Evolutionary conservation across 73 alveolate species (phyloP), one percentile per base, ranked within the genome.

Genomic region (Halteria grandinella): DNA sequence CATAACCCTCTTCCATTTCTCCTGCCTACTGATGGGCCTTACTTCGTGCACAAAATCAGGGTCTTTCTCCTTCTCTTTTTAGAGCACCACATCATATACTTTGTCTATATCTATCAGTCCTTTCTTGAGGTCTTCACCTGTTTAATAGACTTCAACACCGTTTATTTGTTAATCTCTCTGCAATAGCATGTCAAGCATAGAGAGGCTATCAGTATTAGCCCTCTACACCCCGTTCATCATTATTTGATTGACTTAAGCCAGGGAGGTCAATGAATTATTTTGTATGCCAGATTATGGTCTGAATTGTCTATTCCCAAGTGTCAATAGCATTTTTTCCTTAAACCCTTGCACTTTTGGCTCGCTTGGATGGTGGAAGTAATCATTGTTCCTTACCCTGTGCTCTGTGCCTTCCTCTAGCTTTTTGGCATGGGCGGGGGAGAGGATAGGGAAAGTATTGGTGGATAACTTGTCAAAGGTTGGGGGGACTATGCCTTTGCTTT

Each of bases 261-360:
- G n/a, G 21, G 6, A 48, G 59, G 6, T 8, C 21, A 15, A 48
- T 48, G n/a, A 8, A 14, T 48, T 6, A 17, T 45, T 53, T 28
- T 53, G 6, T 53, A 40, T 5, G 15, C 43, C 69, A 17, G 7
- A 39, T 25, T 53, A 53, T 4, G 69, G 69, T 14, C 3, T 36
- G 40, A 33, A 14, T 37, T 60, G 37, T 60, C 77, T 60, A 21
- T 39, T 3, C 55, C 21, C 10, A 5, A 60, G 20, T 40, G 77
- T 36, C 34, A 21, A 4, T 5, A 60, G 31, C 77, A 60, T 60
- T 49, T 40, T 36, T 60, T 60, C 49, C 21, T 60, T 60, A 31
- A 60, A 60, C 3, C 53, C 14, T 40, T 60, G 10, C 5, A 55
- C 77, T 60, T 59, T 60, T 10, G 43, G 48, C 18, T 60, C 77